Base-by-base conservation (phyloP, 257 asterid species). In the Linderniella brevidens region DNA sequence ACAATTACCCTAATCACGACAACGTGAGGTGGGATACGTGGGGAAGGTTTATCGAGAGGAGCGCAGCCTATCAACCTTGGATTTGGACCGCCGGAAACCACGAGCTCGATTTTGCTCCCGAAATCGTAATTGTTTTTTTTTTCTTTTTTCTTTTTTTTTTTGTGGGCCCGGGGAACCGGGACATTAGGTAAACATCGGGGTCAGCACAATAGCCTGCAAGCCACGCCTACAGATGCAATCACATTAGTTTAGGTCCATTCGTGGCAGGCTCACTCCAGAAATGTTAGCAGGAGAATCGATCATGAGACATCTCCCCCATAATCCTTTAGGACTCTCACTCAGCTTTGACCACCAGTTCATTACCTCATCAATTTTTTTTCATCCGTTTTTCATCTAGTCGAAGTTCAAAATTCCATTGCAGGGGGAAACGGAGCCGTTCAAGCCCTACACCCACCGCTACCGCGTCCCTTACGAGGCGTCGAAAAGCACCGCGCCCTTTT, bases 1-100 rank as follows among this genome's bases (percentile, higher is more conserved):
- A 87, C 57, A 60, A 49, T 46, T 66, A 80, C 48, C 78, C 92
- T 9, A 57, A 73, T 58, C 87, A 83, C 36, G 83, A 83, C 67
- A 83, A 83, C 40, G 78, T 59, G 12, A 75, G 93, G 62, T 87
- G 93, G 95, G 97, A 87, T 58, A 69, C 88, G 3, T 87, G 97
- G 95, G 97, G 59, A 35, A 75, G 97, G 56, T 82, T 87, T 49
- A 73, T 71, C 5, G 97, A 87, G 63, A 75, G 92, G 65, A 77
- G 81, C 35, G 69, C 56, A 50, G 97, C 97, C 17, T 79, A 86
- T 73, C 94, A 86, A 43, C 92, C 97, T 29, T 86, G 97, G 97
- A 77, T 82, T 63, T 87, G 95, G 97, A 71, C 86, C 0, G 76
- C 75, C 0, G 97, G 97, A 38, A 87, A 87, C 51, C 97, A 87